Evolutionary conservation across 2,329 filamentous ascomycete species (phyloP), one percentile per base, ranked within the genome.

Genomic region (Ciborinia camelliae): DNA sequence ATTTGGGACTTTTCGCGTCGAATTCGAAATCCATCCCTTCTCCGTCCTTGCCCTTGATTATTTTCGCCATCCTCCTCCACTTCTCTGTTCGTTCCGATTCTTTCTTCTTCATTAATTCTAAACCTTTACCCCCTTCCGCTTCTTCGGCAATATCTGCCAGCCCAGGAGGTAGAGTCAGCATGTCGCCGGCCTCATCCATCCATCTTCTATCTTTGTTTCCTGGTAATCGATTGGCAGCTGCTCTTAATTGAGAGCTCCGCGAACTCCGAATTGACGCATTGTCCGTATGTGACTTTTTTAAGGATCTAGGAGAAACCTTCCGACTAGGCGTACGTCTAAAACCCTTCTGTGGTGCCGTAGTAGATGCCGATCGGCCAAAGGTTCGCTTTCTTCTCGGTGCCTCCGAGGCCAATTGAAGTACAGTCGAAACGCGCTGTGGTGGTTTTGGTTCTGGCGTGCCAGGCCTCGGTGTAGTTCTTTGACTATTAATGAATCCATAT

Each of bases 1-100:
- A 81, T 76, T 97, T 93, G n/a, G 90, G 83, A 75, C 90, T 90
- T 68, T 84, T 86, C 45, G 85, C 84, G 76, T 97, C 92, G 74
- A 98, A 98, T 63, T 92, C 90, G 72, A 86, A 87, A 67, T 86
- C 78, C 78, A 86, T 86, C 57, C 85, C 86, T 74, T 84, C 80
- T 43, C 81, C 81, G 65, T 82, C 79, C 51, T 71, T 78, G 47
- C 80, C 81, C 58, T 79, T 83, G 66, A 82, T 75, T 28, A 85
- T 77, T 71, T 81, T 86, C 66, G 86, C 86, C 86, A 89, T 89
- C 71, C 81, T 86, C 62, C 84, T 81, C 86, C 86, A 89, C 71
- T 90, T 90, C 71, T 89, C 86, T 2, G 86, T 80, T 12, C 87
- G 80, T 68, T 83, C 80, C 75, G 79, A 82, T 74, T 90, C 87